Base-by-base conservation (phyloP, 202 grass and related monocot species). In the Zoysia matrella region DNA sequence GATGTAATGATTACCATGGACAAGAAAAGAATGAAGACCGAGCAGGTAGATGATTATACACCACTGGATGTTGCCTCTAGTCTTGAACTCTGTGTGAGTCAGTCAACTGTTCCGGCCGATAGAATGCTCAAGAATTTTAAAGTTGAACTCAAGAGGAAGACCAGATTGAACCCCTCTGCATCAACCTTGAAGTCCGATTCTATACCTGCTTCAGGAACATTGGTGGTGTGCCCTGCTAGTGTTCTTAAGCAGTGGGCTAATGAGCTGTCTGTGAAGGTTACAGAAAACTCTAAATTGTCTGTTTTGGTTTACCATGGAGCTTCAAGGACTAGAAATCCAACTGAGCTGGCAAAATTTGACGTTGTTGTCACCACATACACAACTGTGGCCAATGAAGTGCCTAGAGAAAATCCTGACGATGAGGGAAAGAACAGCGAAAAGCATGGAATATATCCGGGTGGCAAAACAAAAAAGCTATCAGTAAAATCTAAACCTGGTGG, bases 281-380 rank as follows among this genome's bases (percentile, higher is more conserved):
- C 54, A 11, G 77, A 91, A 52, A 73, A 64, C 64, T 60, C 77
- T 71, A 87, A 80, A 86, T 87, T 94, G 73, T 87, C 89, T 74
- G 76, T 94, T 85, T 80, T 91, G 30, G 81, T 94, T n/a, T 92
- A 94, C 73, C 89, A 94, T 87, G 92, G 89, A 85, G 60, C 84
- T 80, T 82, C 89, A 84, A 88, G 92, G 77, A 90, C 87, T 75
- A 90, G 58, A 89, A 57, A 82, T 82, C 89, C 89, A 71, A 79
- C 52, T 54, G 86, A 92, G 48, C 52, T 94, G 57, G 69, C 89
- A 80, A 94, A 55, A 74, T 94, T 89, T 79, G 86, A 94, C 80
- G 84, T 94, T 64, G 92, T 94, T 67, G 66, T 92, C 11, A 94
- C 92, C 8, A 94, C 92, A 50, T 94, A 94, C 72, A 67, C 90